A percentile compares a stretch with the other conserved stretches of the same genome.
Conservation (phyloP, 2,329 filamentous ascomycete species). For the Teratosphaeria viscida region DNA sequence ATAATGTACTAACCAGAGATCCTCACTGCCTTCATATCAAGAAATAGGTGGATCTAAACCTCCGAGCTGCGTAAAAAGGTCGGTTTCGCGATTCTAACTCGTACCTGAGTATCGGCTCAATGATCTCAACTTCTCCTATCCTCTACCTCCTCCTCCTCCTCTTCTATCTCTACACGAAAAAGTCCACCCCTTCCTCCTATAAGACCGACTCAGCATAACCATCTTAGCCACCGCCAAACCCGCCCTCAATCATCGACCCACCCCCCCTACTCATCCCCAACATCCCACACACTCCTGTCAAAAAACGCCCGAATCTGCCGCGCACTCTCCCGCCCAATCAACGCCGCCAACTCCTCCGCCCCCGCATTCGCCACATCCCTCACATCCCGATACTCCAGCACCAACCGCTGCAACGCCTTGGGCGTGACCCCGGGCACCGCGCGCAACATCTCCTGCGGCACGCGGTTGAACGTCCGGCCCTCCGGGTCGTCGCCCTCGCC, state of each 20-base stretch:
- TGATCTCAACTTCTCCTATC: too few species aligned
- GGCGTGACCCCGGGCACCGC: conserved; percentile 75
- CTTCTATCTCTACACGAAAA: too few species aligned
- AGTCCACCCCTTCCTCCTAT: too few species aligned
- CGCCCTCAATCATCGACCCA: not conserved
- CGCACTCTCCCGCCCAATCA: conserved; percentile 70
- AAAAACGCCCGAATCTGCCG: conserved; percentile 76
- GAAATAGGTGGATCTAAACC: too few species aligned
- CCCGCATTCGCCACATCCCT: conserved; percentile 77
- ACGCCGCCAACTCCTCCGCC: conserved; percentile 56
- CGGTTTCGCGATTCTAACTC: too few species aligned
- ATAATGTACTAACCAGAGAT: too few species aligned
- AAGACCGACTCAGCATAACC: too few species aligned
- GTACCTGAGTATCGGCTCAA: too few species aligned
- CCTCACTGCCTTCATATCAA: too few species aligned
- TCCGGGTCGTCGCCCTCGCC: conserved; percentile 46
- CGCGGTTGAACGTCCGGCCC: conserved; percentile 64
- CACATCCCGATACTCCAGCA: conserved; percentile 64
- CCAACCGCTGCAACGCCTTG: conserved; percentile 63
- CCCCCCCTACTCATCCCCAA: conserved; percentile 15
- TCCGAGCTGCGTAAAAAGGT: too few species aligned
- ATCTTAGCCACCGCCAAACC: too few species aligned
- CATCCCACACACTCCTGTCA: conserved; percentile 50
- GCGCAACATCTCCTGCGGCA: conserved; percentile 83
- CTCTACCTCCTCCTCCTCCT: too few species aligned